Percentiles rank a stretch among this genome's conserved stretches.
These are phyloP conservation scores for Odontarrhena argentea DNA, from an alignment of 345 rosid genomes.

Conservation along the genomic window DNA sequence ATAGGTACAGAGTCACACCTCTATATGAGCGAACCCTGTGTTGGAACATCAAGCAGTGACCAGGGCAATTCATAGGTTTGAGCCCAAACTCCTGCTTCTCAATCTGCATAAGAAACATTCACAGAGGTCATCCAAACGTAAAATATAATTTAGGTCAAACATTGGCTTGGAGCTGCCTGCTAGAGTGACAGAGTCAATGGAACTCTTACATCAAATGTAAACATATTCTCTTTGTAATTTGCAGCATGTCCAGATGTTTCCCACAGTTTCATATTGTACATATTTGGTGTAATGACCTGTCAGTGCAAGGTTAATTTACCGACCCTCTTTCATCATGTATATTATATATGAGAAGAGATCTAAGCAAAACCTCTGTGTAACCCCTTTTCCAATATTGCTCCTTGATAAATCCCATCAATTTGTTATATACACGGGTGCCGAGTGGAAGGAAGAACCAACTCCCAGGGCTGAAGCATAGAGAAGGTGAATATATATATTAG, in stretches of 20 bases:
- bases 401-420: conserved; percentile 73
- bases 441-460: conserved; percentile 97
- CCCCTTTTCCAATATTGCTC: conserved; percentile 80
- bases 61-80: conserved; percentile 98
- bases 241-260: conserved; percentile 95
- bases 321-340: conserved; percentile 24
- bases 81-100: conserved; percentile 95
- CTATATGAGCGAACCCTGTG: conserved; percentile 87
- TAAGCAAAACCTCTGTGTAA: conserved; percentile 72
- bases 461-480: conserved; percentile 75
- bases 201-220: conserved; percentile 75
- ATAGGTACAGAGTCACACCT: conserved; percentile 47
- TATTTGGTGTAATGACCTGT: conserved; percentile 93
- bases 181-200: conserved; percentile 16
- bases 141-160: conserved; percentile 13
- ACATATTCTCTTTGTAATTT: conserved; percentile 96
- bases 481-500: conserved; percentile 17
- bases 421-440: conserved; percentile 88
- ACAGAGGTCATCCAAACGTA: conserved; percentile 6
- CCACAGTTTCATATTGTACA: conserved; percentile 96
- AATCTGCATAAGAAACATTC: conserved; percentile 52
- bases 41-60: conserved; percentile 95
- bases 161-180: conserved; percentile 13
- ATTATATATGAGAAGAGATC: conserved; percentile 3
- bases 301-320: conserved; percentile 32